Conservation (phyloP, 257 asterid genomes). For the Przewalskia tangutica region DNA sequence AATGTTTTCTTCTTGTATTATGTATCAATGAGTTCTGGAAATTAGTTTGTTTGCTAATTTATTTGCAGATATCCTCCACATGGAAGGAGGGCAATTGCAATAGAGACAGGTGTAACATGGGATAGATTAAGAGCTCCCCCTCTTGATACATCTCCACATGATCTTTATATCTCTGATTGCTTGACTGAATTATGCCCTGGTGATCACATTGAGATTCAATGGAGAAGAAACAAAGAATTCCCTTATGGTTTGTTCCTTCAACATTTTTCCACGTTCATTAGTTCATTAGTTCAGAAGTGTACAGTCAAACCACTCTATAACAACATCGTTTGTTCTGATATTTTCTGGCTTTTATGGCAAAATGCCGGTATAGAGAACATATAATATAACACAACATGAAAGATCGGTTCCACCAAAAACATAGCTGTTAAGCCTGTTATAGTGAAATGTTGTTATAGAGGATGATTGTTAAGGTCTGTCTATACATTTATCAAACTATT, state of each 20-base stretch:
- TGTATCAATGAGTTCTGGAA: background rate
- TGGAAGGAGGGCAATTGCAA: conserved; percentile 58
- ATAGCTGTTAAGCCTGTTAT: no score
- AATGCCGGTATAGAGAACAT: no score
- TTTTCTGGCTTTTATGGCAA: no score
- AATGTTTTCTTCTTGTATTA: conserved; percentile 11
- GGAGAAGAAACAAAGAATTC: conserved; percentile 79
- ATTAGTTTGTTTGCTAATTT: background rate
- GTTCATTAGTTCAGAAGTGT: background rate
- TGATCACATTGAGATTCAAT: conserved; percentile 80
- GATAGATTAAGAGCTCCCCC: conserved; percentile 71
- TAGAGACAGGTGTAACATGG: conserved; percentile 75
- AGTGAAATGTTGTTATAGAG: no score
- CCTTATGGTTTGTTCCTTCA: conserved; percentile 63
- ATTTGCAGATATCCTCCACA: conserved; percentile 65
- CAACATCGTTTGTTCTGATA: no score
- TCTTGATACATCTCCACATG: conserved; percentile 44
- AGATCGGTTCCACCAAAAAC: no score
- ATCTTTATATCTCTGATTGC: conserved; percentile 66
- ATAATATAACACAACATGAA: no score
- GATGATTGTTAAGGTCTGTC: no score
- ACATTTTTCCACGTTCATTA: background rate
- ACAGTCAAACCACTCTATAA: no score
- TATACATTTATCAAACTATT: background rate
- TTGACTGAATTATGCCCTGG: conserved; percentile 63